Base-by-base conservation (phyloP, 1,284 basidiomycete genomes). In the Irpex lacteus region DNA sequence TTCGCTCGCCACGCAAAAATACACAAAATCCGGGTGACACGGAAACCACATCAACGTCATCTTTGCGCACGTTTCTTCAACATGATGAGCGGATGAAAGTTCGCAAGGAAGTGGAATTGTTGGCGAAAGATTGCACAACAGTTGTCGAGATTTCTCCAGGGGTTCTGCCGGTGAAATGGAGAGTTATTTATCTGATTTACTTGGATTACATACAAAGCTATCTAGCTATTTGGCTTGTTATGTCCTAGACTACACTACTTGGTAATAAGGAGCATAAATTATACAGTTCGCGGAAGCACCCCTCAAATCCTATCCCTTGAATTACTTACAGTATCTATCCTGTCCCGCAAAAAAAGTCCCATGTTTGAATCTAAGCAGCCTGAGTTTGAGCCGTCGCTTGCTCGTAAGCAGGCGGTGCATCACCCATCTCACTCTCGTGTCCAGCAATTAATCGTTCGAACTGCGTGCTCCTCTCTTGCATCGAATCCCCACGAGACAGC, bases 381-480 rank as follows among this genome's bases (percentile, higher is more conserved):
- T 26, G 26, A 3, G 26, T 26, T 26, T 26, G 26, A 3, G 26
- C 59, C 9, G 55, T 44, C 15, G 37, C 44, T 32, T 63, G 77
- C 64, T 83, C 81, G 70, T 91, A 91, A 9, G 81, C 74, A 5
- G 89, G 89, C 0, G 89, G 89, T 38, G 81, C 78, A 69, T 91
- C 88, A 26, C 89, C 90, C 19, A 77, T 77, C 70, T 87, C 83
- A 47, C 81, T 85, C 73, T 87, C 84, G 70, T 86, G 82, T 5
- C 89, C 90, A 19, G 83, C 80, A 38, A 91, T 80, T 11, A 91
- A 77, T 40, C 85, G 78, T 68, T 85, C 84, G 65, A 87, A 90
- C 67, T 84, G 79, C 60, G 75, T 74, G 66, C 78, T 85, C 38
- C 73, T 77, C 62, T 74, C 73, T 38, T 79, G 74, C 26, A 81